These are phyloP conservation scores for Trichocomaceae sp. DNA, from an alignment of 2,329 filamentous ascomycete species.

Conservation along the genomic window DNA sequence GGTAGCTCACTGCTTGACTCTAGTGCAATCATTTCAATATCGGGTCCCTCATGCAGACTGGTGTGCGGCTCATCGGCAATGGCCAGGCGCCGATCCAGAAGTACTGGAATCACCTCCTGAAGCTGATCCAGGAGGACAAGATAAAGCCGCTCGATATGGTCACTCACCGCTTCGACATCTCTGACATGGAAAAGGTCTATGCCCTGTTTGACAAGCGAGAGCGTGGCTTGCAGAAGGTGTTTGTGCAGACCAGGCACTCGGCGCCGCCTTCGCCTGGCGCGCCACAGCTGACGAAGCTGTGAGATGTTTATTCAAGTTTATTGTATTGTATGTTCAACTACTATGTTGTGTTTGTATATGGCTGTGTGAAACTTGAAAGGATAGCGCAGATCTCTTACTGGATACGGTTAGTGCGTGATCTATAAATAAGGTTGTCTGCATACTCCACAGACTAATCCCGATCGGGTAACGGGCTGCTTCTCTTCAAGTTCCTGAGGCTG, in stretches of 20 bases:
- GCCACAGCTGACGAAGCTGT: neutral
- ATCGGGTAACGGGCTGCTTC: too few relatives aligned
- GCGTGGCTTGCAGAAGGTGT: constrained; percentile 74
- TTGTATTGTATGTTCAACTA: too few relatives aligned
- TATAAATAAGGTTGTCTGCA: too few relatives aligned
- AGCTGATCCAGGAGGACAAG: constrained; percentile 58
- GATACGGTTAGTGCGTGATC: too few relatives aligned
- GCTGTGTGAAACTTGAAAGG: too few relatives aligned
- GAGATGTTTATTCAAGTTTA: neutral
- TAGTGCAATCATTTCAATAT: constrained; percentile 77
- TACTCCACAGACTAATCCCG: too few relatives aligned
- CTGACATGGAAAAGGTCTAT: constrained; percentile 65
- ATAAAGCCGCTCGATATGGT: constrained; percentile 76
- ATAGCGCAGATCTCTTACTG: too few relatives aligned
- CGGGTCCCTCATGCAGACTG: constrained; percentile 76
- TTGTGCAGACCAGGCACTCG: constrained; percentile 54
- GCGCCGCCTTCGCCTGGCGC: constrained; percentile 36
- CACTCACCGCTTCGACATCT: constrained; percentile 67
- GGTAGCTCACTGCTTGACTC: neutral
- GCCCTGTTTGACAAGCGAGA: constrained; percentile 51
- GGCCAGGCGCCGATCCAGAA: constrained; percentile 69
- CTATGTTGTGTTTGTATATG: too few relatives aligned
- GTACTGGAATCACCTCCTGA: constrained; percentile 75
- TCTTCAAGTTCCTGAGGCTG: too few relatives aligned
- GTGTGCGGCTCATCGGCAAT: constrained; percentile 69